Conservation (phyloP, 441 rosid genomes). For the Jatropha podagrica region DNA sequence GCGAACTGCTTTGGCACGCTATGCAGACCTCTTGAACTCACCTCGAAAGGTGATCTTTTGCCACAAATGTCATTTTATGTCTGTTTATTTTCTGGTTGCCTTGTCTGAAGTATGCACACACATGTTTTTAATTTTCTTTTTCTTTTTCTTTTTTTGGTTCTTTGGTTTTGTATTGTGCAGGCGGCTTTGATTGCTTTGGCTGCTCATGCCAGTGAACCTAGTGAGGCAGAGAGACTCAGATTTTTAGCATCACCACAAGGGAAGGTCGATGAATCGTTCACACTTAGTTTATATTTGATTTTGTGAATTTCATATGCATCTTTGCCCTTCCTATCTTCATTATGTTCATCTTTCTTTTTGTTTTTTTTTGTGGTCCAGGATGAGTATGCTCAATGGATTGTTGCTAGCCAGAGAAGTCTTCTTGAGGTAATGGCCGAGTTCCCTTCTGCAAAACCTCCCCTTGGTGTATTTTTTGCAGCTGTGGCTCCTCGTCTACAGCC, state of each 20-base stretch:
- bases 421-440: conserved; percentile 92
- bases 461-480: conserved; percentile 92
- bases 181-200: conserved; percentile 82
- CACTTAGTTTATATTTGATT: conserved; percentile 15
- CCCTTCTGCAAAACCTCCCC: conserved; percentile 82
- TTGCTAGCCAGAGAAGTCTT: conserved; percentile 87
- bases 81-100: conserved; percentile 15
- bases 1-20: conserved; percentile 59
- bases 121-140: conserved; percentile 10
- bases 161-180: conserved; percentile 34
- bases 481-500: conserved; percentile 89
- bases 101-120: neutral
- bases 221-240: conserved; percentile 65
- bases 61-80: neutral
- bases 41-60: conserved; percentile 64
- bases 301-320: conserved; percentile 8
- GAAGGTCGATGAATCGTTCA: conserved; percentile 47
- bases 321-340: conserved; percentile 14
- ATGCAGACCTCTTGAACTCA: conserved; percentile 82
- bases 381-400: conserved; percentile 80
- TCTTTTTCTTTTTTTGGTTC: conserved; percentile 1
- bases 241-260: conserved; percentile 73
- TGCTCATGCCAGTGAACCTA: conserved; percentile 79
- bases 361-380: conserved; percentile 42
- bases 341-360: neutral